Evolutionary conservation across 106 monocot species (phyloP).

Genomic region (Vanilla planifolia): DNA sequence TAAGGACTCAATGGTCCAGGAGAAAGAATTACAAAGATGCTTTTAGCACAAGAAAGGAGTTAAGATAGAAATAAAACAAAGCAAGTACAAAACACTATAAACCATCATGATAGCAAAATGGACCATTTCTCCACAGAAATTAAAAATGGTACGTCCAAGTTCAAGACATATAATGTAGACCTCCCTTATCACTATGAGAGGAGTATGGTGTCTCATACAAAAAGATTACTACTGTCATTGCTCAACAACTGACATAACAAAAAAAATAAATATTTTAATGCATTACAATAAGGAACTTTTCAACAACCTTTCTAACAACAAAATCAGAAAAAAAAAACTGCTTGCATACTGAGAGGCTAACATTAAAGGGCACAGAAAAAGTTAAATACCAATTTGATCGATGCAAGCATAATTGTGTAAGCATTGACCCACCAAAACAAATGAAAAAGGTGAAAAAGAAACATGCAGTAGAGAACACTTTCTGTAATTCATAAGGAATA

Average conservation of each 20-base stretch:
- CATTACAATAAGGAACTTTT: background rate
- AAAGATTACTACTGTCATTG: background rate
- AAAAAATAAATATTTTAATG: background rate
- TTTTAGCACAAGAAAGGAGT: background rate
- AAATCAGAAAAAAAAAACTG: background rate
- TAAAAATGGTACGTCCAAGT: background rate
- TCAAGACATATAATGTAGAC: no score
- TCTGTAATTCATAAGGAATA: no score
- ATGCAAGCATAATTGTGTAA: slow-evolving; percentile 1
- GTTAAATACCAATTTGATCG: no score
- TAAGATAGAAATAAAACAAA: background rate
- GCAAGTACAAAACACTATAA: background rate
- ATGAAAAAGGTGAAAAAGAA: background rate
- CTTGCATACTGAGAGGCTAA: background rate
- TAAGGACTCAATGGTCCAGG: background rate
- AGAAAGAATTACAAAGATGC: background rate
- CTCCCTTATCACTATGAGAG: no score
- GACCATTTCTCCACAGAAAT: no score
- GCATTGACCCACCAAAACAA: background rate
- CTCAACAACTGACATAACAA: background rate
- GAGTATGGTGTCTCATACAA: background rate
- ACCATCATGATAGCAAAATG: background rate
- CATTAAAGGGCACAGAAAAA: background rate
- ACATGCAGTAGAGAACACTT: background rate
- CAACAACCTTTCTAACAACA: background rate